Evolutionary conservation across 2,329 filamentous ascomycete genomes (phyloP), one percentile per base, ranked within the genome.

Genomic region (Botryotinia narcissicola): DNA sequence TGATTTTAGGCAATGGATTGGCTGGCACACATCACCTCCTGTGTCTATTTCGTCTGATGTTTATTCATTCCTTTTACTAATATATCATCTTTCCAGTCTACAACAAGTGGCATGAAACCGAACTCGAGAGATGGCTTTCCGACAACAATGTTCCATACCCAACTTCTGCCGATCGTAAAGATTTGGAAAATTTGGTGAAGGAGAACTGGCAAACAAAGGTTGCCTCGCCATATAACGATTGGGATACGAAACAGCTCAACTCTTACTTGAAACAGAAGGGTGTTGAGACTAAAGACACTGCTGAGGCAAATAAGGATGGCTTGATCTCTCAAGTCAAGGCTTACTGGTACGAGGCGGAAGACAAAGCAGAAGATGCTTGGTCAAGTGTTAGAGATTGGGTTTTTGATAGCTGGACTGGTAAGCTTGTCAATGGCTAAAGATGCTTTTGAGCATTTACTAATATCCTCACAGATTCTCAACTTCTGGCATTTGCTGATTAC

Each of bases 41-140:
- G 29, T 29, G 14, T 66, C 35, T 35, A 37, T 54, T 37, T 61
- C 54, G 32, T 54, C 68, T 35, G 51, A 35, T 25, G 35, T 63
- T 64, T 29, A 29, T 16, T 20, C 59, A 48, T 9, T 29, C 4
- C 6, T 46, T 37, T 42, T 74, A 40, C 77, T 82, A 75, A 83
- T 75, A 71, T 73, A 74, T 76, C 81, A 74, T 76, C 75, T 74
- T 74, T 78, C 67, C 80, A 97, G 95, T 92, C 25, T 98, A 98
- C 87, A 98, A 98, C 85, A 98, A 96, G 83, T 99, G 96, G 96
- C 95, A 98, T 80, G 92, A 98, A 86, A 97, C 93, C 35, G 96
- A 99, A 87, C 90, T 99, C 44, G 95, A 99, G 85, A 90, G 95
- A 80, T 99, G 96, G 96, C 90, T 99, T 68, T 93, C 93, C 44